A percentile compares a stretch with the other conserved stretches of the same genome.
These are phyloP conservation scores for Colletotrichum sublineola DNA, from an alignment of 2,329 filamentous ascomycete species.

Conservation along the genomic window DNA sequence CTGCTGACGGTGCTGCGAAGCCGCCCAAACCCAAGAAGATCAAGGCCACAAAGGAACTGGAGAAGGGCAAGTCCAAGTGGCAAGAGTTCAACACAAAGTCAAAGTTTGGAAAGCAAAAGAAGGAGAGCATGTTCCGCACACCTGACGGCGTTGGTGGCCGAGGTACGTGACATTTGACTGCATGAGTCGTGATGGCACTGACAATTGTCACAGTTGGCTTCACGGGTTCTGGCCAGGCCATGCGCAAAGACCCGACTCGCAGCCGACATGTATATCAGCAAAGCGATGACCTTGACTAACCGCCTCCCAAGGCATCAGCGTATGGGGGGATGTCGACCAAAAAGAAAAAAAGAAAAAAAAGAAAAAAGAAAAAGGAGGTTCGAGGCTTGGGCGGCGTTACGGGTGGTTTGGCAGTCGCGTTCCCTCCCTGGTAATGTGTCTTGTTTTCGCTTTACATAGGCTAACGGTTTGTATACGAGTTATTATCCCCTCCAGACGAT, in stretches of 20 bases:
- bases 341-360: background rate
- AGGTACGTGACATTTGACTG: slow-evolving; percentile 68
- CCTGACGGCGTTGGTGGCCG: slow-evolving; percentile 87
- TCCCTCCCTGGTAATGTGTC: slow-evolving; percentile 43
- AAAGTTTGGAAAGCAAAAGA: slow-evolving; percentile 80
- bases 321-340: slow-evolving; percentile 42
- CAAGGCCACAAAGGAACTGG: slow-evolving; percentile 90
- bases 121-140: slow-evolving; percentile 97
- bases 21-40: slow-evolving; percentile 87
- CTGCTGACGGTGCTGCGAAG: slow-evolving; percentile 75
- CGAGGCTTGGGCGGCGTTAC: slow-evolving; percentile 43
- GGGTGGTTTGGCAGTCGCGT: slow-evolving; percentile 40
- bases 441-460: slow-evolving; percentile 39
- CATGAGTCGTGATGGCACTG: slow-evolving; percentile 19
- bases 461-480: slow-evolving; percentile 38
- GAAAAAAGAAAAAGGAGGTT: slow-evolving; percentile 22
- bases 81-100: slow-evolving; percentile 89
- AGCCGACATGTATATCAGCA: slow-evolving; percentile 88
- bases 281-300: slow-evolving; percentile 79
- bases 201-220: slow-evolving; percentile 79
- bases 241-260: slow-evolving; percentile 91
- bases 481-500: slow-evolving; percentile 24
- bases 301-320: slow-evolving; percentile 45
- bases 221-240: slow-evolving; percentile 92
- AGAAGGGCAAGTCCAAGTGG: slow-evolving; percentile 94